Evolutionary conservation across 2,329 filamentous ascomycete genomes (phyloP), one percentile per base, ranked within the genome.

Genomic region (Trichophyton equinum): DNA sequence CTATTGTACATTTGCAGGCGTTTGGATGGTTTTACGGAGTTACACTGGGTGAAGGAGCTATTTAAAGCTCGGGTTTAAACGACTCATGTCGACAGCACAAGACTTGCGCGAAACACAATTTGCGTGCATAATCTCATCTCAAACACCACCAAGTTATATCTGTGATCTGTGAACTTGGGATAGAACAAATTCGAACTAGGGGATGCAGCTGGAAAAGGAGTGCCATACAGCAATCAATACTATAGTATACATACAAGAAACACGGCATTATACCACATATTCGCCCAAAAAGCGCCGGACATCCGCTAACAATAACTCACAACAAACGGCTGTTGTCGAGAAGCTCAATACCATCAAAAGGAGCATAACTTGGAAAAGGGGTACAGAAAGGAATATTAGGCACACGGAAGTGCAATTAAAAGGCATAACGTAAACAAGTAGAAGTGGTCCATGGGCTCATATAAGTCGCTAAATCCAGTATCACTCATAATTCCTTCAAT

Each of bases 401-500:
- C 27, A 53, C 44, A 22, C 20, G 22, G 25, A 22, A 7, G 49
- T 33, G 49, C 27, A 53, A 53, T 53, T 53, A 53, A 53, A 53
- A 53, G 2, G 18, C 25, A 47, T 47, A 53, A n/a, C 27, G 15
- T 51, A 25, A 20, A 20, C 27, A 6, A 7, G 22, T 18, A 53
- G 27, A 30, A 18, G 30, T 25, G 33, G 8, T 30, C 49, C 49
- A 25, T 53, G n/a, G 49, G 27, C 49, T 53, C 49, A 25, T 53
- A 33, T 53, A 13, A 8, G 13, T 53, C 27, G 4, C 27, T 11
- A 53, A 53, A 53, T 25, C 9, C 22, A 47, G 11, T 38, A 30
- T 4, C 40, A n/a, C 11, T 64, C 46, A 66, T 30, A 65, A 60
- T 58, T 65, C 65, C 57, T 53, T 60, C n/a, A 57, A 60, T 3